These are phyloP conservation scores for Zea mays DNA, from an alignment of 176 grass and related monocot species.

Conservation along the genomic window DNA sequence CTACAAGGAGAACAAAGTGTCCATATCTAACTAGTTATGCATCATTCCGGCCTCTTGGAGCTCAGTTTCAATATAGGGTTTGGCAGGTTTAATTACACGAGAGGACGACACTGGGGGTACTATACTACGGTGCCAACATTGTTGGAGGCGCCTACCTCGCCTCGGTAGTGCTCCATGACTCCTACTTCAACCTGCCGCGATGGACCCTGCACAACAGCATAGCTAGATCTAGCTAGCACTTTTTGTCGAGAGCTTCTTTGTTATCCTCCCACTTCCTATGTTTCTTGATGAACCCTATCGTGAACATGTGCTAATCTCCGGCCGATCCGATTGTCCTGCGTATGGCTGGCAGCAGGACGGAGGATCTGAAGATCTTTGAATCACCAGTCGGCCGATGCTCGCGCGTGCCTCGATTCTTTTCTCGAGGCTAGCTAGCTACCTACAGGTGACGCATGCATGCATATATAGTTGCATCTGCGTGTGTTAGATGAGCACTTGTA, in stretches of 20 bases:
- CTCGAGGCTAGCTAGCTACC: neutral
- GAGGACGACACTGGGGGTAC: too few species aligned
- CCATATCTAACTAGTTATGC: too few species aligned
- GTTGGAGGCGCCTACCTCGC: too few species aligned
- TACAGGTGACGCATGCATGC: neutral
- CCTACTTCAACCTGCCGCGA: neutral
- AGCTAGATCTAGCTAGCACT: neutral
- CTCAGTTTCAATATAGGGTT: too few species aligned
- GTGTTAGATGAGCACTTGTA: constrained; percentile 13
- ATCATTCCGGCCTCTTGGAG: too few species aligned
- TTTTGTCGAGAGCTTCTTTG: constrained; percentile 28
- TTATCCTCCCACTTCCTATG: neutral
- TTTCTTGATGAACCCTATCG: constrained; percentile 18
- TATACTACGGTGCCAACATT: too few species aligned
- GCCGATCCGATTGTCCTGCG: constrained; percentile 29
- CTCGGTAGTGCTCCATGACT: too few species aligned
- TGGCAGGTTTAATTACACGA: too few species aligned
- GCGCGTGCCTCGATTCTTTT: constrained; percentile 15
- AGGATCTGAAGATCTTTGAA: neutral
- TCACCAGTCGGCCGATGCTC: neutral
- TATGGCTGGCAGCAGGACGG: constrained; percentile 29
- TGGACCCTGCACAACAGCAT: neutral
- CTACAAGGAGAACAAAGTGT: too few species aligned
- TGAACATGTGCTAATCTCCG: neutral
- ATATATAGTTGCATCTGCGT: neutral